Evolutionary conservation across 208 protist species (phyloP), one percentile per base, ranked within the genome.

Genomic region (Crithidia expoeki): DNA sequence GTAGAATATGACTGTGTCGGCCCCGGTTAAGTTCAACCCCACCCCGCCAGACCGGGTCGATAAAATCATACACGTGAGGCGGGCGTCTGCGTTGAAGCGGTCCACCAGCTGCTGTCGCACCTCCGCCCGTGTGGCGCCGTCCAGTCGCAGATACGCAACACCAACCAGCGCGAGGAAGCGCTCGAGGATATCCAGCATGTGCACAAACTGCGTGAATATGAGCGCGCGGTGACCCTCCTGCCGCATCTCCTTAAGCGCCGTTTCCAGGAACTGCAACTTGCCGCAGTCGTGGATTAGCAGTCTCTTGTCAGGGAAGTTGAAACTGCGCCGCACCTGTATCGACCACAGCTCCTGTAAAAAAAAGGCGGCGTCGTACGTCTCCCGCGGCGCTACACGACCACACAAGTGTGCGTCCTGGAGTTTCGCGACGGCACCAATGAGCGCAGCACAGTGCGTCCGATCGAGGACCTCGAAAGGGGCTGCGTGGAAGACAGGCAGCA

Each of bases 1-100:
- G 78, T 99, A 99, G 74, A 99, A 99, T 38, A 99, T 99, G 50
- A 99, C 98, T 17, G 97, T 99, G 78, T 99, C 98, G 9, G 99
- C 99, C 36, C 96, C 97, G 28, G 97, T 99, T 16, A 99, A 79
- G 77, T 99, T 99, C n/a, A 99, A 81, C 17, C 99, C 99, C 25
- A 99, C 80, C 44, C 98, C 98, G 60, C 98, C 98, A 10, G 94
- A 95, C 32, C 98, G 86, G 34, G 98, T 99, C 1, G 96, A 98
- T 2, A 99, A 81, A 38, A 99, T 96, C 84, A 99, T 99, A 63
- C 94, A 88, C 73, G 98, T 99, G 51, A 99, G 81, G n/a, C 85
- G 80, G 10, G 66, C 28, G 80, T 99, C 94, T 17, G 71, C 71
- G 80, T 98, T 98, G 80, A 98, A 99, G 53, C 85, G 71, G 38